These are phyloP conservation scores for Phytophthora palmivora DNA, from an alignment of 352 stramenopile genomes.

Conservation along the genomic window DNA sequence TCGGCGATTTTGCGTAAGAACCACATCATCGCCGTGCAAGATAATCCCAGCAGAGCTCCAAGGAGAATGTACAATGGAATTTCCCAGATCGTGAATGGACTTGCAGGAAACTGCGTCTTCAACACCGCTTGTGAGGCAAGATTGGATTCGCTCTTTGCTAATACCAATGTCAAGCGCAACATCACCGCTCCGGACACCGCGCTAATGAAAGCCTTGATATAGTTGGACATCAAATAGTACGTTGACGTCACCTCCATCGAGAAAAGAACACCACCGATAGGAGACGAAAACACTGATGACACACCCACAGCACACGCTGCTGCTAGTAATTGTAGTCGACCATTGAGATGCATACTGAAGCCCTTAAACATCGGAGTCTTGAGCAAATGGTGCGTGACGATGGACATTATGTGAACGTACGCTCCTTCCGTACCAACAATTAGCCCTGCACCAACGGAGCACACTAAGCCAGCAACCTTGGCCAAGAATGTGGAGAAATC, in stretches of 20 bases:
- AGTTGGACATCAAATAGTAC: slow-evolving; percentile 92
- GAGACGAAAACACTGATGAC: slow-evolving; percentile 92
- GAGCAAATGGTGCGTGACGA: slow-evolving; percentile 93
- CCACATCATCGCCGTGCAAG: slow-evolving; percentile 65
- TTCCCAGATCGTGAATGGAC: slow-evolving; percentile 73
- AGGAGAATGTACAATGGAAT: slow-evolving; percentile 75
- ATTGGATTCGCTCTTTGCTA: slow-evolving; percentile 62
- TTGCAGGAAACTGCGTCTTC: slow-evolving; percentile 54
- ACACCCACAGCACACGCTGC: slow-evolving; percentile 94
- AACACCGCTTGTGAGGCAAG: slow-evolving; percentile 60
- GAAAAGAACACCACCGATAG: slow-evolving; percentile 95
- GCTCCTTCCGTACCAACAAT: slow-evolving; percentile 98
- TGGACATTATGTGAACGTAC: slow-evolving; percentile 98
- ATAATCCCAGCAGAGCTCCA: slow-evolving; percentile 61
- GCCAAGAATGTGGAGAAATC: slow-evolving; percentile 83
- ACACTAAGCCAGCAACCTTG: slow-evolving; percentile 94
- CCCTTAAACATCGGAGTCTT: slow-evolving; percentile 69
- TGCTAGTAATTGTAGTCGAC: slow-evolving; percentile 88
- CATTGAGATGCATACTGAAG: slow-evolving; percentile 82
- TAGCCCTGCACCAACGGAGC: slow-evolving; percentile 93
- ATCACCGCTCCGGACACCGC: slow-evolving; percentile 80
- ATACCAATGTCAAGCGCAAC: slow-evolving; percentile 70
- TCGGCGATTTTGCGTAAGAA: slow-evolving; percentile 65
- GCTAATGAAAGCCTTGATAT: slow-evolving; percentile 91
- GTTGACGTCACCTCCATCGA: slow-evolving; percentile 93